These are phyloP conservation scores for Fusarium stilboides DNA, from an alignment of 2,329 filamentous ascomycete species.

Conservation along the genomic window DNA sequence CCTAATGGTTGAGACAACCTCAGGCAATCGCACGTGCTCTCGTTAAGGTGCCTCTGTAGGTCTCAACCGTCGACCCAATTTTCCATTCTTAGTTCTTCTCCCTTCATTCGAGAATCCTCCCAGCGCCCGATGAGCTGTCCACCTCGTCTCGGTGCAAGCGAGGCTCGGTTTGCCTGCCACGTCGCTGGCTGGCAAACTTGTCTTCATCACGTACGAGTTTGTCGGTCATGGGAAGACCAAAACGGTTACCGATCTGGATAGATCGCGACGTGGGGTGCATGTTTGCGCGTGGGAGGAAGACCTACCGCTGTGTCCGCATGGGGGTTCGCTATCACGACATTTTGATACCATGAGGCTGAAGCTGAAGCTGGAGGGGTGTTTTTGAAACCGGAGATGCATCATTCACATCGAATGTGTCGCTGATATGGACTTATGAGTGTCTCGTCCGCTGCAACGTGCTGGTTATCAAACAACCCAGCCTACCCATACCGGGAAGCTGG, in stretches of 20 bases:
- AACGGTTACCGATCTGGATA: constrained; percentile 26
- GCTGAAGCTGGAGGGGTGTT: not conserved
- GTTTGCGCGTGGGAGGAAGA: constrained; percentile 1
- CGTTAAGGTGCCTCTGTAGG: too few species aligned
- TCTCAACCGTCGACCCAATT: not conserved
- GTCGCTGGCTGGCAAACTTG: not conserved
- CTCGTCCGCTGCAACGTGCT: not conserved
- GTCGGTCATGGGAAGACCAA: constrained; percentile 22
- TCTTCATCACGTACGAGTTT: constrained; percentile 17
- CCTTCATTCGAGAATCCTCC: constrained; percentile 24
- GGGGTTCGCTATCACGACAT: constrained; percentile 21
- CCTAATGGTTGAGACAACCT: constrained; percentile 18
- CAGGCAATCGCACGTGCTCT: constrained; percentile 28
- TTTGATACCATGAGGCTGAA: constrained; percentile 25
- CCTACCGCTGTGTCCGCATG: constrained; percentile 9
- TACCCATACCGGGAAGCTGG: constrained; percentile 36
- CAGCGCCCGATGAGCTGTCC: not conserved
- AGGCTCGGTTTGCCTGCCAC: constrained; percentile 13
- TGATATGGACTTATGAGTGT: not conserved
- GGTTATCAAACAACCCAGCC: constrained; percentile 10
- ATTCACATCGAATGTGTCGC: constrained; percentile 8
- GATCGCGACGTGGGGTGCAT: constrained; percentile 41
- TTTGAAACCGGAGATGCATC: constrained; percentile 16
- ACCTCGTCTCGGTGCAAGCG: not conserved
- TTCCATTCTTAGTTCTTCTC: constrained; percentile 5